Percentiles rank a stretch among this genome's conserved stretches.
phyloP scores from a whole-genome alignment of 140 eudicot genomes.

The Senecio squalidus region DNA sequence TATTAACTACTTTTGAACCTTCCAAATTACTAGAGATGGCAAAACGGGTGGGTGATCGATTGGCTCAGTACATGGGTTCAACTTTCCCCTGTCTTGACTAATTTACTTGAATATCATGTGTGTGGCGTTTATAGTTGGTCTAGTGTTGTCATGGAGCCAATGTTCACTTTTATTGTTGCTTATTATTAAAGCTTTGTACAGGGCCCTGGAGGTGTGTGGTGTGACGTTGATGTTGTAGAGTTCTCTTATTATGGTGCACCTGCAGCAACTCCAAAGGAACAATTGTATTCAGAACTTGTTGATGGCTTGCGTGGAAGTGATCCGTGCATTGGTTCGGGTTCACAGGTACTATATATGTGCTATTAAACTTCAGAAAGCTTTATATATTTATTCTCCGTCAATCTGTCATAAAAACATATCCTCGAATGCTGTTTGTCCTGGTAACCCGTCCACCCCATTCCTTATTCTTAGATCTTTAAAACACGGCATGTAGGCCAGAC shows the following conservation, averaged over 20 bases:
- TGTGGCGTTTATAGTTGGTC: background rate
- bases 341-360: slow-evolving; percentile 49
- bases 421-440: background rate
- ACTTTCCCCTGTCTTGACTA: background rate
- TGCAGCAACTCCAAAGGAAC: slow-evolving; percentile 85
- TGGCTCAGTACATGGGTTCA: background rate
- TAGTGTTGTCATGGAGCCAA: background rate
- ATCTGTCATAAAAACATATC: background rate
- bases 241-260: slow-evolving; percentile 86
- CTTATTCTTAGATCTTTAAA: too few species aligned
- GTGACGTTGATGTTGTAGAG: slow-evolving; percentile 89
- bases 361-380: background rate
- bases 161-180: background rate
- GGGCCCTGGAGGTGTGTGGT: slow-evolving; percentile 99
- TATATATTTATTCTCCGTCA: background rate
- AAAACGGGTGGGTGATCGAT: too few species aligned
- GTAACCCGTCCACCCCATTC: background rate
- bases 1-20: background rate
- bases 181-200: slow-evolving; percentile 20
- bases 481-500: too few species aligned
- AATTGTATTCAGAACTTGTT: slow-evolving; percentile 68
- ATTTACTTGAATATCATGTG: too few species aligned
- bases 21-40: background rate
- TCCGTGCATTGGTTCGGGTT: slow-evolving; percentile 88
- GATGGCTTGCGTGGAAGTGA: slow-evolving; percentile 93